These are phyloP conservation scores for Dryadomyces sulphureus DNA, from an alignment of 2,329 filamentous ascomycete species.

Conservation along the genomic window DNA sequence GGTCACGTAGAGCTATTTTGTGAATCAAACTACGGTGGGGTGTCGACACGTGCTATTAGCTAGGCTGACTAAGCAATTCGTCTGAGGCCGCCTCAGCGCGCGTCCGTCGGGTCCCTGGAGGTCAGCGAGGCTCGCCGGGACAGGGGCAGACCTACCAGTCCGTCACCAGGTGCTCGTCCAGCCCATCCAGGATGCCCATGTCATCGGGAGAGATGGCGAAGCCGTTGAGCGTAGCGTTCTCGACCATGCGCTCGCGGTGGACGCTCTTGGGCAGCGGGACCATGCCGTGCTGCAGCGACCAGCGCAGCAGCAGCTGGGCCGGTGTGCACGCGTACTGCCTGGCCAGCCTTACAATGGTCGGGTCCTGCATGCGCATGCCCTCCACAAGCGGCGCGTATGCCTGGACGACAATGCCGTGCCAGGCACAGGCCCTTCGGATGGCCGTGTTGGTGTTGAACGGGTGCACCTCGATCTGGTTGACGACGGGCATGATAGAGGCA, in stretches of 20 bases:
- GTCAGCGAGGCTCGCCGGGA: background rate
- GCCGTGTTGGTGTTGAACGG: slow-evolving; percentile 62
- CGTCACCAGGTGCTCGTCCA: slow-evolving; percentile 62
- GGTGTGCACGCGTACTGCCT: slow-evolving; percentile 55
- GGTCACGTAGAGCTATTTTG: background rate
- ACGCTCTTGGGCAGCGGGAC: slow-evolving; percentile 63
- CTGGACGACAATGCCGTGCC: slow-evolving; percentile 55
- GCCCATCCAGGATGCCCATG: slow-evolving; percentile 43
- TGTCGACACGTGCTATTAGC: background rate
- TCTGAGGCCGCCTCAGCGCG: background rate
- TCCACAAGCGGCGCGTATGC: slow-evolving; percentile 68
- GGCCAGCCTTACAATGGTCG: slow-evolving; percentile 44
- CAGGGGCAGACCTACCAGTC: slow-evolving; percentile 33
- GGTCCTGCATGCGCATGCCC: slow-evolving; percentile 54
- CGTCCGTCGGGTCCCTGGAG: background rate
- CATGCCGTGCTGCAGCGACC: slow-evolving; percentile 62
- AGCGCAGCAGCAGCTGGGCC: slow-evolving; percentile 61
- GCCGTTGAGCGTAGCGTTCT: slow-evolving; percentile 46
- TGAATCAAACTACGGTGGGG: background rate
- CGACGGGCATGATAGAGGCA: slow-evolving; percentile 46
- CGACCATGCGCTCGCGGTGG: slow-evolving; percentile 42
- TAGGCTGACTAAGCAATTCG: background rate
- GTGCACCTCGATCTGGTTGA: slow-evolving; percentile 74
- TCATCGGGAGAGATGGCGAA: slow-evolving; percentile 50
- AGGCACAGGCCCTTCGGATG: slow-evolving; percentile 51